Evolutionary conservation across 768 basidiomycete species (phyloP), one percentile per base, ranked within the genome.

Genomic region (Suillus subalutaceus): DNA sequence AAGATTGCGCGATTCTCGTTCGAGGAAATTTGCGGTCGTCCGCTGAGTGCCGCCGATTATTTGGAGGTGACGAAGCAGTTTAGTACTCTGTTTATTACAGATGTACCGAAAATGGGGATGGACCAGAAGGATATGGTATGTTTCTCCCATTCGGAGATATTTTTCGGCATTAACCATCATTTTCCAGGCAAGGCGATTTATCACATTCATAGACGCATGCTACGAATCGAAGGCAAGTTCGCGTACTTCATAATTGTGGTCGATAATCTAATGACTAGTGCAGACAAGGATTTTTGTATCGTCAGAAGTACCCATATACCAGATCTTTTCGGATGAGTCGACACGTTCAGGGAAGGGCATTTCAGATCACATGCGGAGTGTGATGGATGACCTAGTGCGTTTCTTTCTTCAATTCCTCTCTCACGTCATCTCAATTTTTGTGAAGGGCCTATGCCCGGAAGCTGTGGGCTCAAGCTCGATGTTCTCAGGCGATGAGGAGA

Each of bases 131-230:
- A 99, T 74, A 84, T 90, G 81, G 94, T 93, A 74, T 71, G 73
- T 69, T 66, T 59, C 46, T n/a, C 37, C 38, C 13, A 13, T 16
- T 30, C 35, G 16, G 0, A 26, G 15, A 37, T 12, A n/a, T 37
- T 26, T 35, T 64, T 44, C 66, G 18, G 53, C 65, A 64, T 60
- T 20, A 44, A 61, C 13, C 55, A 41, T 61, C n/a, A 64, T 50
- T 44, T n/a, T n/a, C 9, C 69, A 93, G 92, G 96, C 96, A 23
- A 84, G 97, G 70, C 82, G 97, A 68, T 99, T 99, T 75, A 99
- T 99, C 74, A 96, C 96, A 1, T 98, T 99, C 75, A 90, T 99
- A 71, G 97, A 99, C 81, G 93, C 95, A 30, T 96, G 94, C 73
- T 97, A 97, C 72, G 95, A 97, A 75, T 95, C 89, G 82, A 93